Base-by-base conservation (phyloP, 1,284 basidiomycete genomes). In the Prillingera fragicola region DNA sequence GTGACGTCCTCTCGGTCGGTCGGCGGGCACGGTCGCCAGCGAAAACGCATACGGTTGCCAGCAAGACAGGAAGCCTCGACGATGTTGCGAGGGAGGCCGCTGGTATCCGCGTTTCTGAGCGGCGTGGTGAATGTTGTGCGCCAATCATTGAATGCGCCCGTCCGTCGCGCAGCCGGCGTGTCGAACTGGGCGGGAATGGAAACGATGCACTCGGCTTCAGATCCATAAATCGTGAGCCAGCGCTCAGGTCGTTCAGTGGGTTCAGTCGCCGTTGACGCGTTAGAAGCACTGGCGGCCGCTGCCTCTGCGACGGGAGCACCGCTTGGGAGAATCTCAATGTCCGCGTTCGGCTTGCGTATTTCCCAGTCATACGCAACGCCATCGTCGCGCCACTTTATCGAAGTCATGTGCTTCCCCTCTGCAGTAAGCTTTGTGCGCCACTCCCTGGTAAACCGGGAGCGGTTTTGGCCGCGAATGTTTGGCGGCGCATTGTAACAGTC, bases 351-450 rank as follows among this genome's bases (percentile, higher is more conserved):
- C 14, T 34, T n/a, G 7, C 18, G 27, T 13, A 22, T 14, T 29
- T 5, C 21, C 43, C 43, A 45, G 38, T 45, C 43, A 17, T 40
- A 21, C 7, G 37, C 43, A 2, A 45, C 19, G 9, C 45, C 45
- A 17, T 46, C 45, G 3, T 8, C 7, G 14, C 45, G 45, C 45
- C 45, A 46, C 28, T 41, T 40, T 10, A 28, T 31, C n/a, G 15
- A 14, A 4, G 15, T 17, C 1, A 35, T 23, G 1, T 17, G 8
- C 24, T 37, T 36, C 13, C 45, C 38, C 6, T 33, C n/a, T 10
- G 15, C 8, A 1, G 1, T 3, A 13, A 46, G 21, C 33, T 33
- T 12, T 3, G 1, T 12, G 9, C 22, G 24, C 19, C 32, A 23
- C 7, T 7, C 17, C 2, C 7, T 5, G 15, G 39, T 18, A 13